phyloP scores from a whole-genome alignment of 345 rosid species.

The Populus tremula region DNA sequence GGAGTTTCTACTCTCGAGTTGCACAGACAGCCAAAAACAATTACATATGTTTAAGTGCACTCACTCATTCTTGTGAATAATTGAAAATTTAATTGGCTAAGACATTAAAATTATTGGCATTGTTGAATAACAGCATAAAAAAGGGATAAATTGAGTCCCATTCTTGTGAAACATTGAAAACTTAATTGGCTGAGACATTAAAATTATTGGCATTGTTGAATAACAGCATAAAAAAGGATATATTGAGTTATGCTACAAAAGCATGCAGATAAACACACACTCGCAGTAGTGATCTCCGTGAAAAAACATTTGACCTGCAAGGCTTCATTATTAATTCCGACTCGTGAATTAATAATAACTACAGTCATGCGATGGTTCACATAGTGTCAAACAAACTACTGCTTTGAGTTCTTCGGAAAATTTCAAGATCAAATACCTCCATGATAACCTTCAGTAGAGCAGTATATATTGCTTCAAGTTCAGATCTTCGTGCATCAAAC shows the following conservation, averaged over 20 bases:
- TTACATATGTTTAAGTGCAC: background rate
- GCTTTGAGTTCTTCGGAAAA: conserved; percentile 7
- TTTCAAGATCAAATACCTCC: conserved; percentile 33
- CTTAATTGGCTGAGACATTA: background rate
- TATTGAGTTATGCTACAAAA: background rate
- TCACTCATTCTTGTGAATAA: background rate
- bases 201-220: too few species aligned
- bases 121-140: background rate
- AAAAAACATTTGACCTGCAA: background rate
- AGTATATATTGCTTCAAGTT: conserved; percentile 78
- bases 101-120: background rate
- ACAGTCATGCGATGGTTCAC: background rate
- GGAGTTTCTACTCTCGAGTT: background rate
- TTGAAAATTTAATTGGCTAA: background rate
- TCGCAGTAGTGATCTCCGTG: background rate
- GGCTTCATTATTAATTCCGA: background rate
- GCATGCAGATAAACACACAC: background rate
- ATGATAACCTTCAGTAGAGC: conserved; percentile 77
- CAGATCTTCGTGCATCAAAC: conserved; percentile 86
- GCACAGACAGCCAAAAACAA: background rate
- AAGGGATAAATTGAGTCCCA: background rate
- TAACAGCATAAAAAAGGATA: background rate
- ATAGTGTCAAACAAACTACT: conserved; percentile 7
- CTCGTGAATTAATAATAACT: background rate
- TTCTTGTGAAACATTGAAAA: background rate